A percentile compares a stretch with the other conserved stretches of the same genome.
Conservation (phyloP, 305 asterid species). For the Withania somnifera region DNA sequence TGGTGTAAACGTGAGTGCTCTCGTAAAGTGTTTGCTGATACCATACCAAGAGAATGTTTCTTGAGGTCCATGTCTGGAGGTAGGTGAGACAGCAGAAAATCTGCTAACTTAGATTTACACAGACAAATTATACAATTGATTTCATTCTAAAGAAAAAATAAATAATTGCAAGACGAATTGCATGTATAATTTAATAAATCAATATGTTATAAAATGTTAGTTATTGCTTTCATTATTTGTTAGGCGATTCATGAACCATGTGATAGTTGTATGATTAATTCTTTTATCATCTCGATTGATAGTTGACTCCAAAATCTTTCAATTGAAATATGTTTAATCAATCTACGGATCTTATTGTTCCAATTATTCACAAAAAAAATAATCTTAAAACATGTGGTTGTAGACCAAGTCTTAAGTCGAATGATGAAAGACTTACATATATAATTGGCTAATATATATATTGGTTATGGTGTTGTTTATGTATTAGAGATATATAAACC, state of each 20-base stretch:
- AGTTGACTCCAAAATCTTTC: too few relatives aligned
- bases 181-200: not conserved
- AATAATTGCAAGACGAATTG: not conserved
- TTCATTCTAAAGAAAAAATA: too few relatives aligned
- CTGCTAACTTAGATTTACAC: not conserved
- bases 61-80: too few relatives aligned
- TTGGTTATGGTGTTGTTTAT: too few relatives aligned
- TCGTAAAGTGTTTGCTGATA: too few relatives aligned
- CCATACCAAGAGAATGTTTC: too few relatives aligned
- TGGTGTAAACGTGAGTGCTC: too few relatives aligned
- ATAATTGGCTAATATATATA: not conserved
- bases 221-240: not conserved
- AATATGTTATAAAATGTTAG: not conserved
- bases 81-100: not conserved
- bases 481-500: not conserved
- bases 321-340: not conserved
- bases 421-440: too few relatives aligned
- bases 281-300: not conserved
- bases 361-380: too few relatives aligned
- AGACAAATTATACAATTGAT: too few relatives aligned
- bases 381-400: not conserved
- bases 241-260: not conserved
- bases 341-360: not conserved
- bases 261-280: not conserved
- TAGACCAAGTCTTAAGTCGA: too few relatives aligned